Evolutionary conservation across 192 early-diverging fungal species (phyloP).

Genomic region (Backusella tarrabulga): DNA sequence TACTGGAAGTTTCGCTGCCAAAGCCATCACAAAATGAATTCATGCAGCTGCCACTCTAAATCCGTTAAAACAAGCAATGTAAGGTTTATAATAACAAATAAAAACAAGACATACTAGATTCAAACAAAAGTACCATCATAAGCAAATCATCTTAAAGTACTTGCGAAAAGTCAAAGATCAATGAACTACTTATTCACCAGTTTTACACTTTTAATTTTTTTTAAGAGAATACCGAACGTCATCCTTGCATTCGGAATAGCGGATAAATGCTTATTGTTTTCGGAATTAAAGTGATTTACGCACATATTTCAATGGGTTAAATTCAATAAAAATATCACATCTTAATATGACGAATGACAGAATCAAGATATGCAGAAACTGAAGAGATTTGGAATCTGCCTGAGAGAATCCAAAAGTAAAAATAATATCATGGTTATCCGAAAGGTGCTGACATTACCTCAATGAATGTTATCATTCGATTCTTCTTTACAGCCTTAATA

Average conservation of each 20-base stretch:
- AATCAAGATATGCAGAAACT: conserved; percentile 40
- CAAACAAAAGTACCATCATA: neutral
- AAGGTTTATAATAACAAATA: neutral
- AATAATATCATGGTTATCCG: conserved; percentile 31
- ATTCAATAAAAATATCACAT: neutral
- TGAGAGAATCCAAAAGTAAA: conserved; percentile 41
- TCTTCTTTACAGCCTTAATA: neutral
- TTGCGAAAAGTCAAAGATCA: no score
- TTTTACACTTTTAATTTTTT: neutral
- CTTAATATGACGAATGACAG: conserved; percentile 46
- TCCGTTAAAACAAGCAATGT: no score
- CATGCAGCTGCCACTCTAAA: neutral
- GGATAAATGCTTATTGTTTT: neutral
- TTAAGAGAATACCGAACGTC: neutral
- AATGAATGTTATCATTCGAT: neutral
- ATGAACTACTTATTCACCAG: no score
- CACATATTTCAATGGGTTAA: neutral
- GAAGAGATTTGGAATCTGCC: conserved; percentile 42
- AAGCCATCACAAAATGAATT: neutral
- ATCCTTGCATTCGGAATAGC: neutral
- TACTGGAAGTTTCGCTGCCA: neutral
- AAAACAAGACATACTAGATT: neutral
- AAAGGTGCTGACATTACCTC: conserved; percentile 14
- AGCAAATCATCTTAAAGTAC: no score
- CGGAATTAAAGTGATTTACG: neutral